Evolutionary conservation across 2,329 filamentous ascomycete species (phyloP).

Genomic region (Fusarium drepaniforme): DNA sequence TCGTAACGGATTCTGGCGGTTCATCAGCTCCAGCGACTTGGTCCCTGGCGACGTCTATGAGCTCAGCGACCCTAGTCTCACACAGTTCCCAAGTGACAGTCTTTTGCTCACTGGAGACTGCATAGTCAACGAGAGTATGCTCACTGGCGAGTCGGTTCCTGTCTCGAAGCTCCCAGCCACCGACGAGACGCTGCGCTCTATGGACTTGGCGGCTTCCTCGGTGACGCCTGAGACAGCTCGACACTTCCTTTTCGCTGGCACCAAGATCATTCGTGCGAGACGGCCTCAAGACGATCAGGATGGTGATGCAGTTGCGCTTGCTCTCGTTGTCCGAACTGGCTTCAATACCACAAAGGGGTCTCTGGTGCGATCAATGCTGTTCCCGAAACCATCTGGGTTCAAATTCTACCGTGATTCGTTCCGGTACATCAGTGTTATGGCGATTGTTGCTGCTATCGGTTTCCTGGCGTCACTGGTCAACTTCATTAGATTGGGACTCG

Average conservation of each 20-base stretch:
- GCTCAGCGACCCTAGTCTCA: slow-evolving; percentile 90
- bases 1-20: slow-evolving; percentile 95
- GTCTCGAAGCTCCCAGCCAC: slow-evolving; percentile 91
- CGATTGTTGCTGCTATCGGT: slow-evolving; percentile 82
- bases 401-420: slow-evolving; percentile 99
- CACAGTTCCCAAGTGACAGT: slow-evolving; percentile 92
- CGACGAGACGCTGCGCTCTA: slow-evolving; percentile 79
- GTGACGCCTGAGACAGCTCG: slow-evolving; percentile 86
- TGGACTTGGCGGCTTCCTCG: slow-evolving; percentile 85
- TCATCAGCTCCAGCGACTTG: slow-evolving; percentile 86
- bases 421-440: slow-evolving; percentile 98
- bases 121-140: slow-evolving; percentile 99
- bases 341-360: slow-evolving; percentile 99
- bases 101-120: slow-evolving; percentile 92
- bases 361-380: slow-evolving; percentile 96
- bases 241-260: slow-evolving; percentile 94
- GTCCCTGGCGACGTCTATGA: slow-evolving; percentile 98
- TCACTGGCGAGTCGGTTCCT: slow-evolving; percentile 96
- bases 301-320: slow-evolving; percentile 90
- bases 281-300: slow-evolving; percentile 87
- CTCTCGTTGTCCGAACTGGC: slow-evolving; percentile 92
- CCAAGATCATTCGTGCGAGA: slow-evolving; percentile 91
- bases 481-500: slow-evolving; percentile 85
- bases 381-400: slow-evolving; percentile 97
- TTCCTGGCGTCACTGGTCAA: slow-evolving; percentile 94